A percentile compares a stretch with the other conserved stretches of the same genome.
These are phyloP conservation scores for Cavenderia fasciculata DNA, from an alignment of 78 protist genomes.

Conservation along the genomic window DNA sequence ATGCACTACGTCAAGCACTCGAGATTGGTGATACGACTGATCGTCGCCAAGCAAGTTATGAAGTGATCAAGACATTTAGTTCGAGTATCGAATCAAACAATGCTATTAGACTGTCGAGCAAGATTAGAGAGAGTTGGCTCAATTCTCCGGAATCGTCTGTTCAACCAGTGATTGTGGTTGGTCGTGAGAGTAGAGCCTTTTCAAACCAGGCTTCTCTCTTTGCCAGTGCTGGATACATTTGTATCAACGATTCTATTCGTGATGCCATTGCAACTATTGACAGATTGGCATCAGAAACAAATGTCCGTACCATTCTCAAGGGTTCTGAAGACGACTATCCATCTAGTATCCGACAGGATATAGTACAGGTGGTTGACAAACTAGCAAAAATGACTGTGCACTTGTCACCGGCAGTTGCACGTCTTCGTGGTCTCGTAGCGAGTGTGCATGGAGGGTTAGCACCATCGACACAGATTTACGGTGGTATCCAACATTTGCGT, in stretches of 20 bases:
- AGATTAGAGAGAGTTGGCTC: slow-evolving; percentile 32
- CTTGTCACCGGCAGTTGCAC: slow-evolving; percentile 24
- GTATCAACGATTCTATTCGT: neutral
- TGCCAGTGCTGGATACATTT: slow-evolving; percentile 15
- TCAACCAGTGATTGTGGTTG: slow-evolving; percentile 35
- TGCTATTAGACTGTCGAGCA: slow-evolving; percentile 21
- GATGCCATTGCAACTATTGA: neutral
- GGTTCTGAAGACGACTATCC: slow-evolving; percentile 5
- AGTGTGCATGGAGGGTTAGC: neutral
- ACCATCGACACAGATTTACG: slow-evolving; percentile 61
- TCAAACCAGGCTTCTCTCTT: slow-evolving; percentile 72
- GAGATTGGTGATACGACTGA: neutral
- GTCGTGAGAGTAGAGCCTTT: slow-evolving; percentile 73
- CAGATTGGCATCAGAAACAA: neutral
- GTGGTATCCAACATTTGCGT: slow-evolving; percentile 40
- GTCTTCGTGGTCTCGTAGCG: neutral
- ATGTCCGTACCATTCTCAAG: no score
- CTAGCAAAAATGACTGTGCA: neutral
- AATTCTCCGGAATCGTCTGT: neutral
- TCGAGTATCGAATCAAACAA: slow-evolving; percentile 6
- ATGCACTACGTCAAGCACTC: slow-evolving; percentile 14
- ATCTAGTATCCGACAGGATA: neutral
- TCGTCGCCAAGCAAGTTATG: slow-evolving; percentile 17
- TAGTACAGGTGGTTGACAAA: neutral
- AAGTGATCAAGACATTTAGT: slow-evolving; percentile 19